phyloP scores from a whole-genome alignment of 495 filamentous ascomycete genomes.

The Penicillium cinerascens region DNA sequence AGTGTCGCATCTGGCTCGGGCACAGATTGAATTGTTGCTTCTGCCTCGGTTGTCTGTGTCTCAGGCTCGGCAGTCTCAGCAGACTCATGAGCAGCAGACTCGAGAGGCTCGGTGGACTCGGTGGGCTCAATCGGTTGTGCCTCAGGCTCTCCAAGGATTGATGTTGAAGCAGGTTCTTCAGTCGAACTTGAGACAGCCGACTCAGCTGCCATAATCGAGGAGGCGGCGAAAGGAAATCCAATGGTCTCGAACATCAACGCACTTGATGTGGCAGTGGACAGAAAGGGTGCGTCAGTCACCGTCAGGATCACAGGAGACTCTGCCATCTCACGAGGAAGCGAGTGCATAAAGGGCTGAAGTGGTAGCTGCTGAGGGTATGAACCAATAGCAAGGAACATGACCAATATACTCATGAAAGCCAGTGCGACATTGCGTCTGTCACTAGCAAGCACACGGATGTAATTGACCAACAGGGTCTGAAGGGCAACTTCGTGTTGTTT shows the following conservation, averaged over 20 bases:
- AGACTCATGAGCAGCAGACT: neutral
- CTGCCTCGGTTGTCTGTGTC: neutral
- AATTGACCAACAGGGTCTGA: constrained; percentile 62
- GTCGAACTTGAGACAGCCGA: neutral
- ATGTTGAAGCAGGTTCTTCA: neutral
- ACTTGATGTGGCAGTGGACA: neutral
- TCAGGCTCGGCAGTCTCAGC: neutral
- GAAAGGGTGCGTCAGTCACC: constrained; percentile 1
- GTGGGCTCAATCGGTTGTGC: neutral
- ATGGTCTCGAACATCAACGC: neutral
- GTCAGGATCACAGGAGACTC: neutral
- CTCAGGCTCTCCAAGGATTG: neutral
- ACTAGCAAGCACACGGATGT: constrained; percentile 60
- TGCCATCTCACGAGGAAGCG: constrained; percentile 16
- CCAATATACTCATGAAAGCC: constrained; percentile 54
- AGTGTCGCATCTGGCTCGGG: neutral
- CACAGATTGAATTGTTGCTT: neutral
- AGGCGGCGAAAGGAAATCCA: neutral
- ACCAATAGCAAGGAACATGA: constrained; percentile 51
- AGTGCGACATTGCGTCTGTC: constrained; percentile 73
- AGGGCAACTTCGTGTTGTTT: constrained; percentile 41
- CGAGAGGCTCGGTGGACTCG: neutral
- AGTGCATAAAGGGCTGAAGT: constrained; percentile 8
- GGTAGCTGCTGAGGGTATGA: constrained; percentile 11
- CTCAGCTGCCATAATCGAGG: neutral